phyloP scores from a whole-genome alignment of 306 rosid species.

The Vicia faba region DNA sequence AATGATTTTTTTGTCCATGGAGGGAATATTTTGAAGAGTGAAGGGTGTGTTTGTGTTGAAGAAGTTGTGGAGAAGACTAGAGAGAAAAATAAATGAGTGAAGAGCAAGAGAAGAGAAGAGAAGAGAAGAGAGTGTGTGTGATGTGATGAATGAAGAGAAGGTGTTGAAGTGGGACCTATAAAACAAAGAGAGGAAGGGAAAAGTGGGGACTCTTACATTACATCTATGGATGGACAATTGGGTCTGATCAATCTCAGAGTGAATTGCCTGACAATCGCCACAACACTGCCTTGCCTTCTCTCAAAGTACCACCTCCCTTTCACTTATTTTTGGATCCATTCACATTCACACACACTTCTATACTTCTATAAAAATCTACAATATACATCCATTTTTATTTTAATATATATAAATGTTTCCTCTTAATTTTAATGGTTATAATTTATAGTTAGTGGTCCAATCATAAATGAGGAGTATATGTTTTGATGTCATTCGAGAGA shows the following conservation, averaged over 20 bases:
- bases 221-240: slow-evolving; percentile 22
- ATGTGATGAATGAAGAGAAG: neutral
- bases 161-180: slow-evolving; percentile 10
- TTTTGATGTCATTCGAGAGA: neutral
- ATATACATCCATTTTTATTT: neutral
- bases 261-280: slow-evolving; percentile 26
- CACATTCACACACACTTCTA: neutral
- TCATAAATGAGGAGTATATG: neutral
- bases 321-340: slow-evolving; percentile 9
- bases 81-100: neutral
- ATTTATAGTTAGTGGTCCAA: slow-evolving; percentile 1
- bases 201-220: neutral
- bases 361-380: too few species aligned
- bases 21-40: slow-evolving; percentile 13
- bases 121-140: neutral
- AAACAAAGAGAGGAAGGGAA: neutral
- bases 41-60: neutral
- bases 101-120: neutral
- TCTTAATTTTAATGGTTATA: neutral
- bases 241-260: slow-evolving; percentile 25
- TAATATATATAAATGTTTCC: neutral
- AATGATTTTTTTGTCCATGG: slow-evolving; percentile 68
- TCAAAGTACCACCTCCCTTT: slow-evolving; percentile 21
- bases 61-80: neutral
- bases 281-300: slow-evolving; percentile 18